Evolutionary conservation across 164 flowering plant species (phyloP), one percentile per base, ranked within the genome.

Genomic region (Liquidambar formosana): DNA sequence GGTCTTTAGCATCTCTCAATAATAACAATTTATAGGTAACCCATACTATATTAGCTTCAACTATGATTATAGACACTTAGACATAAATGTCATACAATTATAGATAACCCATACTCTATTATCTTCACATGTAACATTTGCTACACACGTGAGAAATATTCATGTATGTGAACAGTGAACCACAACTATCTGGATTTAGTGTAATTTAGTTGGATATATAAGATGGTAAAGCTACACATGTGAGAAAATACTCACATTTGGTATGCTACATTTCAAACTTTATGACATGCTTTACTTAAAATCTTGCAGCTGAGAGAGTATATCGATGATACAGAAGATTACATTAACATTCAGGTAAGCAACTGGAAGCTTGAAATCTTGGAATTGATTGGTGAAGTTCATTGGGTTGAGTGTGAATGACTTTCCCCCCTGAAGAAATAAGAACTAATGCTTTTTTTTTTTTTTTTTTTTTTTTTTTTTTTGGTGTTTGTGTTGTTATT

Each of bases 241-340:
- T n/a, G n/a, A n/a, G n/a, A n/a, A n/a, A n/a, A 23, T 54, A 54
- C 33, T 52, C n/a, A 5, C 43, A 21, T 38, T 47, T 19, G 27
- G 16, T 47, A 15, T 49, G 57, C 45, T 52, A 22, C 52, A 33
- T 65, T 19, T 65, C 59, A 44, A 66, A 10, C 45, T 45, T 21
- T 10, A 0, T 4, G 41, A 33, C 22, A 23, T 14, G 15, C 11
- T 15, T 14, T 13, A 47, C 57, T 18, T 57, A 27, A 65, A 38
- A 27, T 52, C 68, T 25, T 74, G 54, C 89, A 95, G 99, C 76
- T 95, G 71, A 88, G 99, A 4, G 99, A 93, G 70, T 94, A 94
- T 65, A 94, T 92, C 63, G 97, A 94, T 78, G 99, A 92, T 73
- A 94, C 97, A 4, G 97, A 95, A 75, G 99, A 95, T 79, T 95